phyloP scores from a whole-genome alignment of 2,329 filamentous ascomycete genomes.

The Phyllosticta capitalensis region DNA sequence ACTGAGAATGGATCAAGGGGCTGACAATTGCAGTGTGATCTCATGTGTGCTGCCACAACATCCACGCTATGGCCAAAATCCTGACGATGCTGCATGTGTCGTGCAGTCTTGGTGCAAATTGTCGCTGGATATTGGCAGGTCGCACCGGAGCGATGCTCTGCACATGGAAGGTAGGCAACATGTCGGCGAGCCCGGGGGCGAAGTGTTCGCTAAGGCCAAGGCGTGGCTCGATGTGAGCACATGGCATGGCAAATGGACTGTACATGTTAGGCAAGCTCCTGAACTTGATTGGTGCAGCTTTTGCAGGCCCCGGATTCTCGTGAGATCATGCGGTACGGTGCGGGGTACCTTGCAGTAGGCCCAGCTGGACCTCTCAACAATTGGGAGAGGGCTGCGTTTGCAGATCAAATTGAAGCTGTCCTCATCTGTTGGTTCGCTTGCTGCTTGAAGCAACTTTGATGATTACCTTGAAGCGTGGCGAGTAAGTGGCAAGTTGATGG shows the following conservation, averaged over 20 bases:
- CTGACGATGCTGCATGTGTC: background rate
- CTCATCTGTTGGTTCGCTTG: no score
- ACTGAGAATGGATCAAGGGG: background rate
- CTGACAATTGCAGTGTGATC: background rate
- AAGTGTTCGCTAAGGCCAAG: no score
- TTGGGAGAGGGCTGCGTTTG: background rate
- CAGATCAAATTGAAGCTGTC: no score
- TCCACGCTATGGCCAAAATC: background rate
- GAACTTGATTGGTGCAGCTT: background rate
- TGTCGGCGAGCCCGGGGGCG: background rate
- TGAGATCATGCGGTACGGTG: background rate
- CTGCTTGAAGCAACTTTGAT: no score
- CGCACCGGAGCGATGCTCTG: background rate
- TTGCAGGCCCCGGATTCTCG: background rate
- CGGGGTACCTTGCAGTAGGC: background rate
- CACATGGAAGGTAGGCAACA: background rate
- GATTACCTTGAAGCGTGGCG: no score
- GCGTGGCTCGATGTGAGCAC: background rate
- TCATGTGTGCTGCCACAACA: background rate
- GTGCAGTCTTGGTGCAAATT: background rate
- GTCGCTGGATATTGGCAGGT: background rate
- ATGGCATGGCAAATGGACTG: background rate
- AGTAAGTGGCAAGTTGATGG: no score
- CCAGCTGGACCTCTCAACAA: background rate
- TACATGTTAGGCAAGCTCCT: no score